Conservation (phyloP, 139 green algal species). For the Tetradesmus obliquus region DNA sequence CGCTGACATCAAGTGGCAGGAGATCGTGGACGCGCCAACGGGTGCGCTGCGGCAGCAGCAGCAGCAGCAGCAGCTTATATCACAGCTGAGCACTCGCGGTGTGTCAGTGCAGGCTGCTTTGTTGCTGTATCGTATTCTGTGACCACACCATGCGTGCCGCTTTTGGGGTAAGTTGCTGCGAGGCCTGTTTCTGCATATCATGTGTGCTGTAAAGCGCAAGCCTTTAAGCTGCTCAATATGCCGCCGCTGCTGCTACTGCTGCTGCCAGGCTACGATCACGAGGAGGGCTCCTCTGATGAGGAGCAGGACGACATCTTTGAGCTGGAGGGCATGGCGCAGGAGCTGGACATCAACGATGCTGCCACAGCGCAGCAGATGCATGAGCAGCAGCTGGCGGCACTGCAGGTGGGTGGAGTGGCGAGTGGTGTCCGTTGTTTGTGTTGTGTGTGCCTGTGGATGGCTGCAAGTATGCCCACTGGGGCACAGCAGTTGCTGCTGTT, state of each 20-base stretch:
- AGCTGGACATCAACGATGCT: constrained; percentile 69
- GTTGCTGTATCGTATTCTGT: no score
- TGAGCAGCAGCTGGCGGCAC: constrained; percentile 24
- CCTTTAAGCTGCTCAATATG: neutral
- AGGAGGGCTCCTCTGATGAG: constrained; percentile 59
- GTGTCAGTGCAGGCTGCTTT: no score
- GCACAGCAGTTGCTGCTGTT: no score
- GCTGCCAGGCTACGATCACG: constrained; percentile 64
- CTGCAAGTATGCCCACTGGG: no score
- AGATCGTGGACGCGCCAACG: constrained; percentile 81
- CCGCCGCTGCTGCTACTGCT: constrained; percentile 17
- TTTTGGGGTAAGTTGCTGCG: neutral
- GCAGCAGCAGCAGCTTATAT: neutral
- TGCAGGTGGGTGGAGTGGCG: constrained; percentile 60
- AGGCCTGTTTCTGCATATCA: neutral
- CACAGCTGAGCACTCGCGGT: no score
- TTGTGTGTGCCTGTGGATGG: no score
- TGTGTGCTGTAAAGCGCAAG: neutral
- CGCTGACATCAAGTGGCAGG: constrained; percentile 92
- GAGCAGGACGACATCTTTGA: constrained; percentile 85
- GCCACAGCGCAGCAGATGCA: constrained; percentile 1
- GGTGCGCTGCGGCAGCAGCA: constrained; percentile 36
- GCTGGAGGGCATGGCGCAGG: constrained; percentile 81
- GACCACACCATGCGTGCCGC: neutral
- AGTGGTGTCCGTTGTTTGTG: neutral